These are phyloP conservation scores for Phytophthora tentaculata DNA, from an alignment of 352 stramenopile species.

Conservation along the genomic window DNA sequence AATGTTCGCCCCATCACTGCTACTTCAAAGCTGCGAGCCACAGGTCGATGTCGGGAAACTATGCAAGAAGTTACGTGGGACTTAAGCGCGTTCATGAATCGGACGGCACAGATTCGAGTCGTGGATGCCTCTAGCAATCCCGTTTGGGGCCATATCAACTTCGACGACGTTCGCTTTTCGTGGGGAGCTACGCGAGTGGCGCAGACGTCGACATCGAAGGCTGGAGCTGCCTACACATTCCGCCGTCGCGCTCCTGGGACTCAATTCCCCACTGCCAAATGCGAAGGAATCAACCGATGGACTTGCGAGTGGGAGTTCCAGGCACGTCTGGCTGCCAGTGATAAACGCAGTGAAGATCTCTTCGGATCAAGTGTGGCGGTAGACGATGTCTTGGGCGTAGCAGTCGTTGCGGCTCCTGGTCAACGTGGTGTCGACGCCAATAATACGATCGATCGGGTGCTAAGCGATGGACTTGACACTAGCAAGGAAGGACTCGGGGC, in stretches of 20 bases:
- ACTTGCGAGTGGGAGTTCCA: slow-evolving; percentile 91
- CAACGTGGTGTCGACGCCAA: slow-evolving; percentile 85
- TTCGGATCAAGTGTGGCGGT: slow-evolving; percentile 91
- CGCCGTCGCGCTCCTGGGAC: slow-evolving; percentile 62
- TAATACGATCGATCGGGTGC: slow-evolving; percentile 66
- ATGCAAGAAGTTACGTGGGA: slow-evolving; percentile 93
- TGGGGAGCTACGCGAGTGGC: slow-evolving; percentile 74
- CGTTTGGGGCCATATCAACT: slow-evolving; percentile 97
- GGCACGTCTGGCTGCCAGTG: slow-evolving; percentile 83
- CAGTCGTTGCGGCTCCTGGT: slow-evolving; percentile 80
- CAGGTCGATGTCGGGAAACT: slow-evolving; percentile 90
- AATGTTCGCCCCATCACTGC: slow-evolving; percentile 25
- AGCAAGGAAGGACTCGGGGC: slow-evolving; percentile 30
- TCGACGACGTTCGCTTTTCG: slow-evolving; percentile 95
- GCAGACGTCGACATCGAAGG: slow-evolving; percentile 66
- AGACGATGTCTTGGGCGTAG: slow-evolving; percentile 81
- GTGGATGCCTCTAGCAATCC: slow-evolving; percentile 89
- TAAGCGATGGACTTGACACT: slow-evolving; percentile 26
- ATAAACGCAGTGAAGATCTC: slow-evolving; percentile 86
- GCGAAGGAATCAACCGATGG: slow-evolving; percentile 63
- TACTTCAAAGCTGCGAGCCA: slow-evolving; percentile 80
- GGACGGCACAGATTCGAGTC: slow-evolving; percentile 91
- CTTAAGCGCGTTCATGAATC: slow-evolving; percentile 79
- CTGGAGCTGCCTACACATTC: slow-evolving; percentile 85
- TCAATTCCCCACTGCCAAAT: slow-evolving; percentile 43